Base-by-base conservation (phyloP, 495 filamentous ascomycete species). In the Pseudoneurospora amorphoporcata region DNA sequence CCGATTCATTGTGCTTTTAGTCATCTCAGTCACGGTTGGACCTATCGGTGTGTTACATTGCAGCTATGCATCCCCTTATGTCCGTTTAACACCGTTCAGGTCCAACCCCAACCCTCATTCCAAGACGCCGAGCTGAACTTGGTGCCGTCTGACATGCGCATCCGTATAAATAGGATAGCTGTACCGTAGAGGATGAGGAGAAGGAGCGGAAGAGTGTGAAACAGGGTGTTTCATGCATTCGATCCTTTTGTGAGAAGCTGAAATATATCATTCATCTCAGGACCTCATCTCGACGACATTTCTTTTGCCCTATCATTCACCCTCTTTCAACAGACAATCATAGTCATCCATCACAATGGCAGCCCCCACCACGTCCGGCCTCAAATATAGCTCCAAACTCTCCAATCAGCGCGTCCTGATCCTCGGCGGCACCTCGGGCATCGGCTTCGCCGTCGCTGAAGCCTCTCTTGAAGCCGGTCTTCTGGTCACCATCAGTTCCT, bases 401-500 rank as follows among this genome's bases (percentile, higher is more conserved):
- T 70, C 75, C 10, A 75, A 74, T 69, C 77, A 77, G 68, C 80
- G 80, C 73, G 76, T 90, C 61, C 83, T 89, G 75, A 72, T 89
- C 40, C 81, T 90, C 69, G 88, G 88, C 39, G 88, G 86, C 6
- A 84, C 81, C 47, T 83, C 82, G 0, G 88, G 88, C 61, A 87
- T 90, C 71, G 88, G 88, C 53, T 88, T 84, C 71, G 80, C 79
- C 61, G 85, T 89, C 19, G 87, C 87, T 61, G 81, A 85, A 75
- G 82, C 79, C 12, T 78, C 80, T 23, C 78, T 90, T 71, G 83
- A 85, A 69, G 78, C 86, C 42, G 82, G 83, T 45, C 85, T 85
- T 32, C 75, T 73, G 65, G 83, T 91, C 58, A 87, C 83, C 35
- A 81, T 90, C 76, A 81, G 82, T 39, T 86, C 85, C 2, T 90